Evolutionary conservation across 768 basidiomycete species (phyloP).

Genomic region (Tricholoma hemisulphureum): DNA sequence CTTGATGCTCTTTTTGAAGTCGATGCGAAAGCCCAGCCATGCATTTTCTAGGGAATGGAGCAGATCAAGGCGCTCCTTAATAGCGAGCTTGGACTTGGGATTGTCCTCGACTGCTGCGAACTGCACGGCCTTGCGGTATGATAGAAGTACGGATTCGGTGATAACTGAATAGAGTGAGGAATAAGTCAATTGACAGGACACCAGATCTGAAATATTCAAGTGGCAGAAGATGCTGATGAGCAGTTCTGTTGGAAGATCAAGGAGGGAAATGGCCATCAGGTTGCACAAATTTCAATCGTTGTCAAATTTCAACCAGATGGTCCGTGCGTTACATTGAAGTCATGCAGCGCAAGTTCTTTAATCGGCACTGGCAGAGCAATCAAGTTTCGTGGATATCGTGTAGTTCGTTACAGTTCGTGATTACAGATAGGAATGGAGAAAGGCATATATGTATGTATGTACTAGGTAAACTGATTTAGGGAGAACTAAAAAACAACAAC

Average conservation of each 20-base stretch:
- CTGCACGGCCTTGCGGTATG: slow-evolving; percentile 8
- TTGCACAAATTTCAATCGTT: too few relatives aligned
- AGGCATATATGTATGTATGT: not conserved
- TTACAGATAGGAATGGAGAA: not conserved
- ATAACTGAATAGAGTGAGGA: slow-evolving; percentile 1
- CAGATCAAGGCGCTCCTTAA: slow-evolving; percentile 4
- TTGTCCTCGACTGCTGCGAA: slow-evolving; percentile 11
- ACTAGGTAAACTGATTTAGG: too few relatives aligned
- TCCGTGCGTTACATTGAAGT: not conserved
- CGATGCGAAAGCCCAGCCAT: slow-evolving; percentile 8
- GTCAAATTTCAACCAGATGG: not conserved
- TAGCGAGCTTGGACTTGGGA: not conserved
- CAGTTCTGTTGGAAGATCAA: slow-evolving; percentile 11
- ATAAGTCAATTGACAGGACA: slow-evolving; percentile 10
- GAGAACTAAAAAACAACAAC: not conserved
- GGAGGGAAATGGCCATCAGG: not conserved
- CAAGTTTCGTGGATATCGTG: too few relatives aligned
- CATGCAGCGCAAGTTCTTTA: too few relatives aligned
- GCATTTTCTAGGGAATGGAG: slow-evolving; percentile 8
- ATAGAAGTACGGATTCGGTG: slow-evolving; percentile 1
- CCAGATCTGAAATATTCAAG: slow-evolving; percentile 1
- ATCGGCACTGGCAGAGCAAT: too few relatives aligned
- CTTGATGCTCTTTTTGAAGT: slow-evolving; percentile 5
- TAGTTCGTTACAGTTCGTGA: not conserved
- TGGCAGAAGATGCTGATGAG: slow-evolving; percentile 9